Percentiles rank a stretch among this genome's conserved stretches.
Conservation (phyloP, 768 basidiomycete species). For the Mycena olivaceomarginata region DNA sequence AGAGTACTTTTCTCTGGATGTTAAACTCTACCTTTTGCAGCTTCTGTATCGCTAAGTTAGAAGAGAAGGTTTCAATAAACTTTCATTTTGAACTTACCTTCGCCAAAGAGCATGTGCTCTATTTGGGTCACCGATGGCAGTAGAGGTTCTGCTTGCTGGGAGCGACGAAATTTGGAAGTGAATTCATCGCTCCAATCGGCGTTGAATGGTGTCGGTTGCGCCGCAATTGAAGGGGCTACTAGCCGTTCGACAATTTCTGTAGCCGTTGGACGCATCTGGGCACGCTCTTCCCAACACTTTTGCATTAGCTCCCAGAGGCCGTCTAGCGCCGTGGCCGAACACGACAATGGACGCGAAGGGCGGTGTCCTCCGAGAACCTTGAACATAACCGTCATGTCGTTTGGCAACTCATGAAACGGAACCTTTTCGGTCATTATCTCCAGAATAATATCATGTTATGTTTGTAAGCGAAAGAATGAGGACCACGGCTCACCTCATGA, state of each 20-base stretch:
- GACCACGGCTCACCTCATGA: slow-evolving; percentile 52
- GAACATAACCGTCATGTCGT: slow-evolving; percentile 20
- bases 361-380: neutral
- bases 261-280: slow-evolving; percentile 6
- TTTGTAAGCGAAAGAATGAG: neutral
- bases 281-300: slow-evolving; percentile 18
- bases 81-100: slow-evolving; percentile 9
- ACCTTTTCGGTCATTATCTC: slow-evolving; percentile 27
- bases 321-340: neutral
- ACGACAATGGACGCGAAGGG: neutral
- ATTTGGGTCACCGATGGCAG: slow-evolving; percentile 24
- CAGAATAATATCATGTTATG: neutral
- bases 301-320: slow-evolving; percentile 17
- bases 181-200: slow-evolving; percentile 30
- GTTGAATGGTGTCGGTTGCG: slow-evolving; percentile 20
- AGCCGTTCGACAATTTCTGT: slow-evolving; percentile 6
- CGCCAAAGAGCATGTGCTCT: slow-evolving; percentile 19
- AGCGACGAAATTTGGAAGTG: slow-evolving; percentile 30
- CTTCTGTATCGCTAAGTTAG: neutral
- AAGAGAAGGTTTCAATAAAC: neutral
- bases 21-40: too few relatives aligned
- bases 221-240: slow-evolving; percentile 3
- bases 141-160: slow-evolving; percentile 6
- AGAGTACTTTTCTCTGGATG: neutral
- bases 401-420: slow-evolving; percentile 17